Percentiles rank a stretch among this genome's conserved stretches.
Evolutionary conservation across 2,329 filamentous ascomycete species (phyloP).

Genomic region (Colletotrichum chlorophyti): DNA sequence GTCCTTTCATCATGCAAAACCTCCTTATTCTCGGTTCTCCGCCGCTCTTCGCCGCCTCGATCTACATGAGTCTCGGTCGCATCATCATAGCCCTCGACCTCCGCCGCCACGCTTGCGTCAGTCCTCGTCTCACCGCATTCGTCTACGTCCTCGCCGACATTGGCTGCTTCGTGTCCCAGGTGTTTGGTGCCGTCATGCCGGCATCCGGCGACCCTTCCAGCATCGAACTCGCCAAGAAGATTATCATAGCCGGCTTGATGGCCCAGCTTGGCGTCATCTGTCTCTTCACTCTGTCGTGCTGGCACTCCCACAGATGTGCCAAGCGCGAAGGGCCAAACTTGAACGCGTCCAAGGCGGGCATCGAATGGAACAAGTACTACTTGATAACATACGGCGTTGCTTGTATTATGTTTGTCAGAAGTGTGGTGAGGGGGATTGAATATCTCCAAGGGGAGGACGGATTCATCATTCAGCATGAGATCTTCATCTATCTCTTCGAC

Average conservation of each 20-base stretch:
- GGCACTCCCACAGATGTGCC: slow-evolving; percentile 3
- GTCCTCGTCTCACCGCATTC: slow-evolving; percentile 47
- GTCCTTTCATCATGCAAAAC: slow-evolving; percentile 44
- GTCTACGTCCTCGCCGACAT: slow-evolving; percentile 56
- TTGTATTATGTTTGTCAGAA: slow-evolving; percentile 28
- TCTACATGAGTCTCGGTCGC: slow-evolving; percentile 49
- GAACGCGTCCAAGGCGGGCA: neutral
- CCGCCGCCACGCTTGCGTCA: slow-evolving; percentile 44
- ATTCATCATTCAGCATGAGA: slow-evolving; percentile 47
- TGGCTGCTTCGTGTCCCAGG: slow-evolving; percentile 49
- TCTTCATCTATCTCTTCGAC: slow-evolving; percentile 51
- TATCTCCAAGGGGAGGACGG: slow-evolving; percentile 34
- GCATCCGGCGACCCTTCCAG: slow-evolving; percentile 29
- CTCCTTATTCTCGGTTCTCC: slow-evolving; percentile 47
- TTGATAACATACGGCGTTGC: slow-evolving; percentile 27
- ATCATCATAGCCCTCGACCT: slow-evolving; percentile 41
- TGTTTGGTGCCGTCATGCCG: slow-evolving; percentile 39
- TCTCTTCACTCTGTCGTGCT: slow-evolving; percentile 43
- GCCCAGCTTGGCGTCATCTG: slow-evolving; percentile 58
- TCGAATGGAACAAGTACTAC: slow-evolving; percentile 31
- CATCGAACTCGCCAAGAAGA: slow-evolving; percentile 27
- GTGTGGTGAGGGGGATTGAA: slow-evolving; percentile 30
- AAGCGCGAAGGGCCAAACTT: neutral
- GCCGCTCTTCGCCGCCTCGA: slow-evolving; percentile 46
- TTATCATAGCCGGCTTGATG: slow-evolving; percentile 46